Evolutionary conservation across 805 yeast species (phyloP), one percentile per base, ranked within the genome.

Genomic region (Kockiozyma suomiensis): DNA sequence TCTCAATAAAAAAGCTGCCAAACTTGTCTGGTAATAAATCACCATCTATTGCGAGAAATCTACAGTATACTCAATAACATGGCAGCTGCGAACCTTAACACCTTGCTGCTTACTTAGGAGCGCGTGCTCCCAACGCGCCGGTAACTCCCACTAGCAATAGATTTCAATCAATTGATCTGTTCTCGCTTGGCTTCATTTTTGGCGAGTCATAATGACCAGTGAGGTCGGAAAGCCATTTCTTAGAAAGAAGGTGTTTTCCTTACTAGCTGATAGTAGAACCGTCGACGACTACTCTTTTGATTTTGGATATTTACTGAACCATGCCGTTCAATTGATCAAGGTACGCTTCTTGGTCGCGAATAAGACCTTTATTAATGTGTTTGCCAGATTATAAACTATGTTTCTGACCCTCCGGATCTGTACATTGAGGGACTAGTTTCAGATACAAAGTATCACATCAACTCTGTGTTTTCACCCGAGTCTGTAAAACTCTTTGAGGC

Each of bases 131-230:
- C n/a, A n/a, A n/a, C n/a, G n/a, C n/a, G n/a, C n/a, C n/a, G n/a
- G n/a, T n/a, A n/a, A n/a, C n/a, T n/a, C n/a, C n/a, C n/a, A n/a
- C n/a, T n/a, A n/a, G n/a, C n/a, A n/a, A n/a, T n/a, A n/a, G n/a
- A n/a, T n/a, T n/a, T n/a, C n/a, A n/a, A n/a, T n/a, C n/a, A n/a
- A n/a, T n/a, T n/a, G n/a, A n/a, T n/a, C n/a, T n/a, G n/a, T n/a
- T n/a, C n/a, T n/a, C n/a, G n/a, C n/a, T n/a, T n/a, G n/a, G n/a
- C n/a, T n/a, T n/a, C n/a, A n/a, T n/a, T n/a, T n/a, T n/a, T n/a
- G n/a, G n/a, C n/a, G n/a, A n/a, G n/a, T n/a, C n/a, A n/a, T n/a
- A 15, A 49, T 57, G 61, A 53, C 61, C 12, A 42, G 52, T 43
- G 61, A 58, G 30, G 38, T 58, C 21, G 35, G 54, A n/a, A 48